A percentile compares a stretch with the other conserved stretches of the same genome.
Evolutionary conservation across 2,329 filamentous ascomycete species (phyloP).

Genomic region (Ceratocystis huliohia): DNA sequence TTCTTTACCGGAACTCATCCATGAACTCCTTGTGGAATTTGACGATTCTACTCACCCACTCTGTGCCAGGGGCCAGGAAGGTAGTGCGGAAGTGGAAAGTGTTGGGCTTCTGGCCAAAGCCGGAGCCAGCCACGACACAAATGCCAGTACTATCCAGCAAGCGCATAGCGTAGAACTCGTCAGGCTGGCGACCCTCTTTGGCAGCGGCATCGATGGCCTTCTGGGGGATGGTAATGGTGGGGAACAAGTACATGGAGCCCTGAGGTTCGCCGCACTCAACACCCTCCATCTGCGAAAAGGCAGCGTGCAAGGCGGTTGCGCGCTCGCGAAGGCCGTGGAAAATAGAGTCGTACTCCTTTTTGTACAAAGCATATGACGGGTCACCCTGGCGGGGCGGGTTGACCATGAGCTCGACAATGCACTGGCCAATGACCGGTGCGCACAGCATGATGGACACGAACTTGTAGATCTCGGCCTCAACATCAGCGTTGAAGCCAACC

Average conservation of each 20-base stretch:
- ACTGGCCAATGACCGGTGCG: conserved; percentile 89
- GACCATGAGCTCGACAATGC: conserved; percentile 93
- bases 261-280: conserved; percentile 82
- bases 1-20: conserved; percentile 52
- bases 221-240: conserved; percentile 66
- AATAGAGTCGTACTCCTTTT: conserved; percentile 73
- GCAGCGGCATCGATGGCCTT: conserved; percentile 67
- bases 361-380: conserved; percentile 71
- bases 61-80: conserved; percentile 88
- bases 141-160: conserved; percentile 89
- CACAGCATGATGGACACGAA: conserved; percentile 96
- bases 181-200: conserved; percentile 59
- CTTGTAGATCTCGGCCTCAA: conserved; percentile 94
- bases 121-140: conserved; percentile 82
- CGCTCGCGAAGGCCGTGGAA: conserved; percentile 65
- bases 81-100: conserved; percentile 93
- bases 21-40: conserved; percentile 90
- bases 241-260: conserved; percentile 98
- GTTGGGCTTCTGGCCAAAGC: conserved; percentile 86
- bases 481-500: conserved; percentile 70
- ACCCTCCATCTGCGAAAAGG: conserved; percentile 90
- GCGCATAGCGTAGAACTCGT: conserved; percentile 89
- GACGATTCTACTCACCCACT: conserved; percentile 78
- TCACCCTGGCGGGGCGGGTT: conserved; percentile 80
- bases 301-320: conserved; percentile 73